A percentile compares a stretch with the other conserved stretches of the same genome.
These are phyloP conservation scores for Chaetomium sp. DNA, from an alignment of 2,329 filamentous ascomycete species.

Conservation along the genomic window DNA sequence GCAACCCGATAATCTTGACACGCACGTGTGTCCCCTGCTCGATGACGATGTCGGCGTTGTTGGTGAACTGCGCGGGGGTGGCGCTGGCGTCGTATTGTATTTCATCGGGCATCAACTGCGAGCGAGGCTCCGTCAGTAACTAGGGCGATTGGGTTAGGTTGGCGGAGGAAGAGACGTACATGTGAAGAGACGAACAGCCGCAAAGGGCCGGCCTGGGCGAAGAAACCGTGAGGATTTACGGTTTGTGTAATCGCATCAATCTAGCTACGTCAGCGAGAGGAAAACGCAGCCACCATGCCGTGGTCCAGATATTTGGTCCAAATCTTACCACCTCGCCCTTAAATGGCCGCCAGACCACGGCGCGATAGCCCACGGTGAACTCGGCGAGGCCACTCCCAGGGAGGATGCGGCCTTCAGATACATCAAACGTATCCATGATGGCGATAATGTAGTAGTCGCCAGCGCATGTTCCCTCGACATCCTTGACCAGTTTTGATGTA, in stretches of 20 bases:
- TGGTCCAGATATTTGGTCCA: too few relatives aligned
- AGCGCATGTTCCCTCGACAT: slow-evolving; percentile 93
- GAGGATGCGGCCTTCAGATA: slow-evolving; percentile 89
- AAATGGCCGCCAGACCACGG: slow-evolving; percentile 97
- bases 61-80: slow-evolving; percentile 94
- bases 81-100: slow-evolving; percentile 95
- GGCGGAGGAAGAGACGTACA: slow-evolving; percentile 54
- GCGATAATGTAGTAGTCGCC: slow-evolving; percentile 97
- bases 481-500: slow-evolving; percentile 82
- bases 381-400: slow-evolving; percentile 90
- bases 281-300: neutral
- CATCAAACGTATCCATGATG: slow-evolving; percentile 94
- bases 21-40: slow-evolving; percentile 92
- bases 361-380: slow-evolving; percentile 92
- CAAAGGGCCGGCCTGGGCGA: slow-evolving; percentile 77
- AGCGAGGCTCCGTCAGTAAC: slow-evolving; percentile 12
- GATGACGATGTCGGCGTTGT: slow-evolving; percentile 91
- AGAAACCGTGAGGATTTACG: slow-evolving; percentile 91
- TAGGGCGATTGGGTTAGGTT: neutral
- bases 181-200: slow-evolving; percentile 79
- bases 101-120: slow-evolving; percentile 84
- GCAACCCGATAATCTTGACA: slow-evolving; percentile 89
- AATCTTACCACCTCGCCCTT: slow-evolving; percentile 89
- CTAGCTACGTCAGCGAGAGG: slow-evolving; percentile 48
- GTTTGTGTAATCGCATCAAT: slow-evolving; percentile 92